A percentile compares a stretch with the other conserved stretches of the same genome.
Evolutionary conservation across 768 basidiomycete species (phyloP).

Genomic region (Collybia sp.): DNA sequence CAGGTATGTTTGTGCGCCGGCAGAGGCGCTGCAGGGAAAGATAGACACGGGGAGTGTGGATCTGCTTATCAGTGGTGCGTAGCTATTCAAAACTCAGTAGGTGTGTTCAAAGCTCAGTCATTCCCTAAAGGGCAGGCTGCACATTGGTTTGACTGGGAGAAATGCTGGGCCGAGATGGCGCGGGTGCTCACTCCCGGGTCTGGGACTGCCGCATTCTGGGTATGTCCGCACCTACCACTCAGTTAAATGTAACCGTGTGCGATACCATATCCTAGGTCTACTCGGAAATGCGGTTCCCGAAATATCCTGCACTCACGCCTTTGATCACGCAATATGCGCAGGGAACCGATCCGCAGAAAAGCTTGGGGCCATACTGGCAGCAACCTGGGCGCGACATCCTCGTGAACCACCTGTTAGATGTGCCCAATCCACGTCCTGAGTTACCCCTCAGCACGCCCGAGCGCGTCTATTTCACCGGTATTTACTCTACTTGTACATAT

Average conservation of each 20-base stretch:
- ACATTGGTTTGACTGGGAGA: constrained; percentile 79
- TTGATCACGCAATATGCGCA: constrained; percentile 62
- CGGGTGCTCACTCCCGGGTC: constrained; percentile 50
- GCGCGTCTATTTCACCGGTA: constrained; percentile 58
- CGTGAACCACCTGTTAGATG: constrained; percentile 61
- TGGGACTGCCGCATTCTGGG: constrained; percentile 78
- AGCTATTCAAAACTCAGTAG: neutral
- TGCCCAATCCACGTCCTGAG: constrained; percentile 48
- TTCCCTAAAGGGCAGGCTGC: constrained; percentile 58
- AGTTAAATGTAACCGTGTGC: neutral
- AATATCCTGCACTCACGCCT: constrained; percentile 51
- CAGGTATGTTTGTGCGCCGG: constrained; percentile 30
- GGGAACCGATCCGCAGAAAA: constrained; percentile 45
- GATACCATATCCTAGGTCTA: constrained; percentile 38
- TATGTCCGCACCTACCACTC: constrained; percentile 20
- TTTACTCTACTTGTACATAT: neutral
- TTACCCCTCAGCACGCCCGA: constrained; percentile 36
- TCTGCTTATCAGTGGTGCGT: constrained; percentile 59
- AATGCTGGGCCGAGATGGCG: constrained; percentile 64
- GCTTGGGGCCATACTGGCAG: constrained; percentile 74
- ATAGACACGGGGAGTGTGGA: constrained; percentile 51
- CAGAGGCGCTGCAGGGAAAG: constrained; percentile 53
- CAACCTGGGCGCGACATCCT: constrained; percentile 77
- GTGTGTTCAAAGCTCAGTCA: neutral
- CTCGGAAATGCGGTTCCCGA: constrained; percentile 67